Conservation (phyloP, 108 stramenopile species). For the Nitzschia inconspicua region DNA sequence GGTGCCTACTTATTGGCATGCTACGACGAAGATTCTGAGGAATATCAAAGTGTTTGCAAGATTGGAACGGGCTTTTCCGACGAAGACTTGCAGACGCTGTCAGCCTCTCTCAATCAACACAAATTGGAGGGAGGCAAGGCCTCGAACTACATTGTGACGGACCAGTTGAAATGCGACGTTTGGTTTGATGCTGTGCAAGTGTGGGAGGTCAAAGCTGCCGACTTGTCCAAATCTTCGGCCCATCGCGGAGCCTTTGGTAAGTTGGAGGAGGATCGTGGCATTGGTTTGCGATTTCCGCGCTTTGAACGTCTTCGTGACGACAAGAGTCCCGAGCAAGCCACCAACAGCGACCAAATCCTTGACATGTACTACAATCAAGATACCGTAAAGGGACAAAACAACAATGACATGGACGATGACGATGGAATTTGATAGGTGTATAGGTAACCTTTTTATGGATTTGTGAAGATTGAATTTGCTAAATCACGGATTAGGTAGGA, state of each 20-base stretch:
- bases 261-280: slow-evolving; percentile 85
- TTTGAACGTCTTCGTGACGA: slow-evolving; percentile 96
- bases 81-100: slow-evolving; percentile 81
- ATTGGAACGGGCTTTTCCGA: slow-evolving; percentile 99
- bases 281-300: slow-evolving; percentile 98
- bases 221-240: slow-evolving; percentile 86
- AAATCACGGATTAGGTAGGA: too few species aligned
- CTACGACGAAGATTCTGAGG: slow-evolving; percentile 95
- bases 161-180: slow-evolving; percentile 87
- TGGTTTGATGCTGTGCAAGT: slow-evolving; percentile 97
- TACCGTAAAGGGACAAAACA: slow-evolving; percentile 53
- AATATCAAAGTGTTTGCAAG: slow-evolving; percentile 98
- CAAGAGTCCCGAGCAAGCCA: slow-evolving; percentile 96
- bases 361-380: slow-evolving; percentile 96
- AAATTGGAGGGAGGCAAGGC: slow-evolving; percentile 58
- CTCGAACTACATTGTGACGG: slow-evolving; percentile 80
- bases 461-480: too few species aligned
- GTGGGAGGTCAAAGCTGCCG: slow-evolving; percentile 99
- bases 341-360: slow-evolving; percentile 91
- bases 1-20: slow-evolving; percentile 98
- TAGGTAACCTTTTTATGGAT: not conserved
- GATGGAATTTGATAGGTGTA: slow-evolving; percentile 12
- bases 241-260: slow-evolving; percentile 88
- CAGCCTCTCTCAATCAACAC: slow-evolving; percentile 73
- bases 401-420: slow-evolving; percentile 33